Base-by-base conservation (phyloP, 2,329 filamentous ascomycete genomes). In the Chaetomiaceae sp. region DNA sequence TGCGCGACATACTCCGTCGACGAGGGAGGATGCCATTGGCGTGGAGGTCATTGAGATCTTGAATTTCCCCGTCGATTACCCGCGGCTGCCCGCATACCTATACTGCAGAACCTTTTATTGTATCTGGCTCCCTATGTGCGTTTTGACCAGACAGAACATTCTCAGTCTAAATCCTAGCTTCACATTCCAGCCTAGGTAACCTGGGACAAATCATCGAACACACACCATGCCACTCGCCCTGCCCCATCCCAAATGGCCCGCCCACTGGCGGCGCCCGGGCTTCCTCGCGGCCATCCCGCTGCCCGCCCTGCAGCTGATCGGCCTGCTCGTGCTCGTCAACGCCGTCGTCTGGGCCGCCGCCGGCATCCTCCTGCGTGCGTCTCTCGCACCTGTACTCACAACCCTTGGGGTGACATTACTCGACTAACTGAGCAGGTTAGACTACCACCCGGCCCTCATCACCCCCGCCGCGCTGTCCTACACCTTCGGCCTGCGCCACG, bases 401-500 rank as follows among this genome's bases (percentile, higher is more conserved):
- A n/a, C n/a, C n/a, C n/a, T n/a, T n/a, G n/a, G n/a, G n/a, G n/a
- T n/a, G n/a, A n/a, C n/a, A n/a, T n/a, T n/a, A n/a, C n/a, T n/a
- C n/a, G n/a, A n/a, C 22, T 24, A 9, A 24, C 22, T 6, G 9
- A 24, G 9, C 12, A 27, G 2, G 15, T 24, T 24, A 20, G 48
- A 68, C 53, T 73, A 69, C 55, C 69, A 78, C 62, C 71, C 77
- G 1, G 69, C 74, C 0, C 76, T 96, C 52, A 79, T 90, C 40
- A 86, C 86, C 2, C 84, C 89, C 3, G 88, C 89, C 1, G 81
- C 90, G 2, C 77, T 97, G 1, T 83, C 90, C 20, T 97, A 94
- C 65, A 88, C 88, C 0, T 77, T 97, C 10, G 91, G 91, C 3
- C 76, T 97, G 11, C 84, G 91, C 34, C 91, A 97, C 71, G 91